Evolutionary conservation across 495 filamentous ascomycete species (phyloP), one percentile per base, ranked within the genome.

Genomic region (Daldinia loculata): DNA sequence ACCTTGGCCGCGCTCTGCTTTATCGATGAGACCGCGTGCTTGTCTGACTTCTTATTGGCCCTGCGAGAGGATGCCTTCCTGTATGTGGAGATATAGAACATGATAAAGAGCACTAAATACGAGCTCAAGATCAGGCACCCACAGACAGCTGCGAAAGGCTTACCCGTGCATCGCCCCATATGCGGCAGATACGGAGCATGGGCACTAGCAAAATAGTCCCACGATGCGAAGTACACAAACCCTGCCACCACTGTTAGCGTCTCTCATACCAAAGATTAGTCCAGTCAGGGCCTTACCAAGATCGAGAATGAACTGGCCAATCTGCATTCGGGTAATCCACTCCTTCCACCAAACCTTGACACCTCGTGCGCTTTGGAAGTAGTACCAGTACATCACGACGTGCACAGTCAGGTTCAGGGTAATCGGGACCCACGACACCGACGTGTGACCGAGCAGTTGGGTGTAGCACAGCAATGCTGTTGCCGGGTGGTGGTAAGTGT

Each of bases 21-120:
- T 63, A 74, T 74, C 36, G 71, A 74, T 0, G 67, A 60, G 0
- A 74, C 63, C 0, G 71, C 14, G 3, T 55, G 2, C 32, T 61
- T 67, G 0, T 70, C 67, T 7, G 36, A 53, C 59, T 67, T 74
- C 67, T 64, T 74, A 64, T 70, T 70, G 67, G 71, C n/a, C 48
- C 59, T 67, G 7, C 67, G 63, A 22, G 71, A 67, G 2, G 70
- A 63, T 6, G 67, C 81, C 87, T 95, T 97, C 81, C 90, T 93
- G 84, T 98, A 98, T 66, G 95, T 98, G 61, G 93, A 91, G 66
- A 95, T 84, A 87, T 98, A 98, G 90, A 98, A 98, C 69, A 90
- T 92, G 83, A 98, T 96, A 88, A 98, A 98, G 61, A 98, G 91
- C 65, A 97, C 83, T 58, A 98, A 89, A 86, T 98, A 98, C 57